Evolutionary conservation across 768 basidiomycete species (phyloP), one percentile per base, ranked within the genome.

Genomic region (Paxillus involutus): DNA sequence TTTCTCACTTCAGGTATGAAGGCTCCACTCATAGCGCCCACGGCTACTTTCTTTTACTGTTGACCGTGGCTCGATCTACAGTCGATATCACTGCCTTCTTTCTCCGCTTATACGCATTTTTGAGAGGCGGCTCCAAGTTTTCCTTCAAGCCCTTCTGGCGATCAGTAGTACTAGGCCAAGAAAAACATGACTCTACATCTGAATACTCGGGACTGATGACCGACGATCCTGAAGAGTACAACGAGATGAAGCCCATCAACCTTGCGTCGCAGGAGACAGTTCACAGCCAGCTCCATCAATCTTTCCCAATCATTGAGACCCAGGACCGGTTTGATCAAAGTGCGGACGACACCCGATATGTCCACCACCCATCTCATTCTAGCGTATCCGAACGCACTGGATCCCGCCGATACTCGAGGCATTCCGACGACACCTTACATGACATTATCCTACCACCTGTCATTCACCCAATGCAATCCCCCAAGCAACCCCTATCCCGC

Each of bases 131-230:
- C 11, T 75, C 79, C 32, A 74, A 68, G 44, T 78, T 80, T 58
- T 62, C 80, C 2, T 36, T 83, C 56, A 75, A 71, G 52, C 57
- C 72, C 3, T 82, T 88, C 58, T 88, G 84, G 85, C 73, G 65
- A 43, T 73, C 67, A n/a, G 77, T 83, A 32, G 68, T 89, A 35
- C 71, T 86, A 33, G 81, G 80, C 50, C 77, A 78, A 32, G 63
- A 68, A 19, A 59, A 67, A 12, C 57, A 59, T 19, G 48, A 47
- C 8, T 40, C 67, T 47, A 45, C 50, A 19, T 26, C 53, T 17
- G 86, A 87, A 63, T 92, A 90, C 65, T 67, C 77, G 21, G 79
- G 77, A n/a, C 73, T 92, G 11, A 73, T 79, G 8, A 62, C 69
- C 1, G 80, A 83, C 24, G 85, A 84, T 16, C 68, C 74, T 2